phyloP scores from a whole-genome alignment of 768 basidiomycete genomes.

The Hericium alpestre region DNA sequence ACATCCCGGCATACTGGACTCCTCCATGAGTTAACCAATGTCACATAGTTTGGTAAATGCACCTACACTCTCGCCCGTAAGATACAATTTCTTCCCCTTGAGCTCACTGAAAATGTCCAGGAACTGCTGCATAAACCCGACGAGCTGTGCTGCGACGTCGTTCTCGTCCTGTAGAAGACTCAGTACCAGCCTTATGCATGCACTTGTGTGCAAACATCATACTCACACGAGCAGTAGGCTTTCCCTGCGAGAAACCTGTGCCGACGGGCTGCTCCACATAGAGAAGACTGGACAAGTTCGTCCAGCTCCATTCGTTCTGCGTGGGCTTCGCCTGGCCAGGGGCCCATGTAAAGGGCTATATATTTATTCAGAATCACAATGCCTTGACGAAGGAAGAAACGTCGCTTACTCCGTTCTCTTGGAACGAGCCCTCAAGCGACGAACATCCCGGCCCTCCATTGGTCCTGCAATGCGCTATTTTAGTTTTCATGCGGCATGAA shows the following conservation, averaged over 20 bases:
- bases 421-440: conserved; percentile 57
- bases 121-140: conserved; percentile 66
- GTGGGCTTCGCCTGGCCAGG: conserved; percentile 54
- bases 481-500: not conserved
- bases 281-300: conserved; percentile 63
- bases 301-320: conserved; percentile 64
- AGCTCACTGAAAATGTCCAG: conserved; percentile 64
- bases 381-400: conserved; percentile 9
- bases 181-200: no score
- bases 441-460: conserved; percentile 79
- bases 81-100: conserved; percentile 60
- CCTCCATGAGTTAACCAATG: not conserved
- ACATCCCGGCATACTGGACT: conserved; percentile 60
- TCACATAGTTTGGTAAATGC: not conserved
- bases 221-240: conserved; percentile 39
- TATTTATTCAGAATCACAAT: not conserved
- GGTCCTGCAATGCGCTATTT: conserved; percentile 34
- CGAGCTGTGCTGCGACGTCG: conserved; percentile 44
- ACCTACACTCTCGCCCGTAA: conserved; percentile 68
- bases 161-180: conserved; percentile 31
- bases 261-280: conserved; percentile 77
- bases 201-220: not conserved
- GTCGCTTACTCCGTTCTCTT: conserved; percentile 60
- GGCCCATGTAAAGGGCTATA: conserved; percentile 58
- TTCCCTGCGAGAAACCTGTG: conserved; percentile 67